These are phyloP conservation scores for Diversispora epigaea DNA, from an alignment of 192 early-diverging fungal genomes.

Conservation along the genomic window DNA sequence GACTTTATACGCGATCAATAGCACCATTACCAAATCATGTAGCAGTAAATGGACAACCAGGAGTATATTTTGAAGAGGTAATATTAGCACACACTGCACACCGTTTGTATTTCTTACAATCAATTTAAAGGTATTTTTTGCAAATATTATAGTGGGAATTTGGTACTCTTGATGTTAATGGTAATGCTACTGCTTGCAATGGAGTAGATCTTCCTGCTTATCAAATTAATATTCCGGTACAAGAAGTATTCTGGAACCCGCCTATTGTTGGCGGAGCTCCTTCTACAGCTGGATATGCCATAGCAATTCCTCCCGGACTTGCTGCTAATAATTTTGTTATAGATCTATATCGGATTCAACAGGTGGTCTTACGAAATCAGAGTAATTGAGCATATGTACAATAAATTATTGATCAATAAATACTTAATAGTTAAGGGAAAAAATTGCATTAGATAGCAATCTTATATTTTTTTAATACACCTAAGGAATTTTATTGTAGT, in stretches of 20 bases:
- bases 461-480: not conserved
- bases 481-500: not conserved
- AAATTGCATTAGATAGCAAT: not conserved
- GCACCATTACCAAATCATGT: too few relatives aligned
- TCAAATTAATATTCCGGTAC: conserved; percentile 4
- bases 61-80: too few relatives aligned
- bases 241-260: conserved; percentile 12
- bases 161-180: too few relatives aligned
- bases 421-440: too few relatives aligned
- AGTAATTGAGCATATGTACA: not conserved
- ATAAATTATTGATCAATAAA: conserved; percentile 2
- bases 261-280: not conserved
- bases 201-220: conserved; percentile 7
- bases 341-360: conserved; percentile 12
- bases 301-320: not conserved
- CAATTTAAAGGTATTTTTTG: too few relatives aligned
- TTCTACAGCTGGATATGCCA: not conserved
- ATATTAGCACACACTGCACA: too few relatives aligned
- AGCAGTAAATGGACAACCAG: too few relatives aligned
- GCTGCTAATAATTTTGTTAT: conserved; percentile 17
- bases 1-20: too few relatives aligned
- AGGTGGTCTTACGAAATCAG: conserved; percentile 11
- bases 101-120: too few relatives aligned
- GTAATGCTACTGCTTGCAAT: not conserved
- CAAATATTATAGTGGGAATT: too few relatives aligned